A percentile compares a stretch with the other conserved stretches of the same genome.
These are phyloP conservation scores for Nannizzia gypsea DNA, from an alignment of 2,329 filamentous ascomycete species.

Conservation along the genomic window DNA sequence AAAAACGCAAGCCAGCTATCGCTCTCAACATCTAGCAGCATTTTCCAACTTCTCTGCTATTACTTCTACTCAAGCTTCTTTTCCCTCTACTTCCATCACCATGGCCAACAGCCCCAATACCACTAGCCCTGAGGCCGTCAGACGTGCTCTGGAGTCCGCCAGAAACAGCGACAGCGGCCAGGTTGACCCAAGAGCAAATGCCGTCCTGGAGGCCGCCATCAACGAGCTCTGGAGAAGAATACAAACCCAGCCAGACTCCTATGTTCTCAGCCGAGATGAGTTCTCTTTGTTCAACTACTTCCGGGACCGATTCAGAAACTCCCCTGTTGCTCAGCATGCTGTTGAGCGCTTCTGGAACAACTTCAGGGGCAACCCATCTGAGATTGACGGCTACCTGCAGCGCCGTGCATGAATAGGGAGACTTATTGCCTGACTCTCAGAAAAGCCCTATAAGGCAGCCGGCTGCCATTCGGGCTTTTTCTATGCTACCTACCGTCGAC, in stretches of 20 bases:
- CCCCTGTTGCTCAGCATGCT: conserved; percentile 39
- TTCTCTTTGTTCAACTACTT: conserved; percentile 84
- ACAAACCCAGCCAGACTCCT: conserved; percentile 50
- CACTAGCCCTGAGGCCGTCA: conserved; percentile 37
- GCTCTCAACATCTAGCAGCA: neutral
- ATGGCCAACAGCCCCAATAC: conserved; percentile 29
- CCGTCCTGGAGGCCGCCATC: conserved; percentile 55
- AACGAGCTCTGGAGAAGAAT: conserved; percentile 57
- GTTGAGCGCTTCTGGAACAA: conserved; percentile 48
- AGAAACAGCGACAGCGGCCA: conserved; percentile 58
- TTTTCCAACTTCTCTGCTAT: neutral
- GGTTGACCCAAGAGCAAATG: conserved; percentile 50
- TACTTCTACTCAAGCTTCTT: neutral
- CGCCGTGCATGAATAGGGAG: neutral
- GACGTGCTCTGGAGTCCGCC: conserved; percentile 62
- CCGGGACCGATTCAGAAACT: conserved; percentile 51
- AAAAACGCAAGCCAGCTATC: neutral
- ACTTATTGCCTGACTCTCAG: neutral
- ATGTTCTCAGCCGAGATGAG: conserved; percentile 64
- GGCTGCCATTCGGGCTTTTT: neutral
- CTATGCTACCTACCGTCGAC: neutral
- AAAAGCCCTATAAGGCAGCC: neutral
- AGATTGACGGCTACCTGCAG: conserved; percentile 16
- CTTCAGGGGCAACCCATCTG: conserved; percentile 19
- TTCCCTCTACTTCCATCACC: neutral